Base-by-base conservation (phyloP, 352 stramenopile species). In the Halophytophthora batemanensis region DNA sequence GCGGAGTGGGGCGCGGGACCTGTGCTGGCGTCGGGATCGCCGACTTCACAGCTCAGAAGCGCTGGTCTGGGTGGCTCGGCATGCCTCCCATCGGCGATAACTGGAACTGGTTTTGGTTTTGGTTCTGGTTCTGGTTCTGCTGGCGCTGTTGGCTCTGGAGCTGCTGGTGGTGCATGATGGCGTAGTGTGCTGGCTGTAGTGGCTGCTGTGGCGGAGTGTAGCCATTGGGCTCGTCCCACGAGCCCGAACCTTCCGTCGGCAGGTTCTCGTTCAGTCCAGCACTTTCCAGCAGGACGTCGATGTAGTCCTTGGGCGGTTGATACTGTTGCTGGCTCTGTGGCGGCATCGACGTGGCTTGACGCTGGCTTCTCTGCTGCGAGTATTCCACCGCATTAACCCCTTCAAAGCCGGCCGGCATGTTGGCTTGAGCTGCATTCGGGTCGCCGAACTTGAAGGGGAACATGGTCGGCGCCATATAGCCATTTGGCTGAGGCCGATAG, bases 281-380 rank as follows among this genome's bases (percentile, higher is more conserved):
- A 28, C 70, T 84, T 56, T 86, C 75, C 2, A 86, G 51, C 15
- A 86, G 44, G 18, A 84, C 70, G 48, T 86, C 75, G 11, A 86
- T 75, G 34, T 79, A 86, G 36, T 86, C 73, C 39, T 68, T 68
- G 5, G 59, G 51, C 28, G 52, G 66, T 34, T 66, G 45, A 48
- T 69, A 57, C 31, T 69, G 55, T n/a, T 35, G 45, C 21, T 66
- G 64, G 11, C 61, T 61, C n/a, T 59, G 49, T 6, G 73, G 59
- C 6, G 53, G 59, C 45, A 64, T 57, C 12, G 38, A 56, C 17
- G 19, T 18, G 18, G 34, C 8, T 15, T 53, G 48, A 12, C 59
- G 52, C 40, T 62, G 60, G 19, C 41, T 67, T 59, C 22, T 37
- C 44, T 33, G 45, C 46, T 51, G 61, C 2, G 49, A 28, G 33